Percentiles rank a stretch among this genome's conserved stretches.
phyloP scores from a whole-genome alignment of 1,139 yeast genomes.

The Hanseniaspora uvarum region DNA sequence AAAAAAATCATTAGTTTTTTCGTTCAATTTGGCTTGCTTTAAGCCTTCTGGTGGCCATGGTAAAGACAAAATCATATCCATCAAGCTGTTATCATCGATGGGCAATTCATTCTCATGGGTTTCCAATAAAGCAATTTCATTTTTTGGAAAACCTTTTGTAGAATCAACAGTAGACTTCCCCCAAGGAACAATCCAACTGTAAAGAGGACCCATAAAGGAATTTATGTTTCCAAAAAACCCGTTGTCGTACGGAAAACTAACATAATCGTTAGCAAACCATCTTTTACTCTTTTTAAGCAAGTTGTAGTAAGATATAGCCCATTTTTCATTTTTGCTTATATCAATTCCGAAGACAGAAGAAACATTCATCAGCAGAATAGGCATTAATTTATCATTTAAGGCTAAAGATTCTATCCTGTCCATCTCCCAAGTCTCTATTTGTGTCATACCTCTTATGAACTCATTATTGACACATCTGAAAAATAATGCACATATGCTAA shows the following conservation, averaged over 20 bases:
- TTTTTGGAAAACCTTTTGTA: constrained; percentile 45
- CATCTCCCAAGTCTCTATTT: constrained; percentile 85
- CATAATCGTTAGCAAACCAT: constrained; percentile 34
- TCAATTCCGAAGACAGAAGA: not conserved
- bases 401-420: constrained; percentile 56
- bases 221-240: constrained; percentile 48
- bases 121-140: constrained; percentile 34
- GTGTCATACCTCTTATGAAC: constrained; percentile 64
- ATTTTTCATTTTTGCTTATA: constrained; percentile 19
- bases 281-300: constrained; percentile 18
- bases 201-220: constrained; percentile 46
- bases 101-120: not conserved
- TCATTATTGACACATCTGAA: constrained; percentile 52
- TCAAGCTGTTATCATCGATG: constrained; percentile 32
- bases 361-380: constrained; percentile 23
- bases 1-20: constrained; percentile 13
- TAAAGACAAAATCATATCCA: constrained; percentile 47
- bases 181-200: constrained; percentile 64
- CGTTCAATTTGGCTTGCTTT: constrained; percentile 19
- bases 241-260: constrained; percentile 70
- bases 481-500: constrained; percentile 49
- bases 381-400: constrained; percentile 23
- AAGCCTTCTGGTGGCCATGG: constrained; percentile 92
- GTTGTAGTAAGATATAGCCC: constrained; percentile 1
- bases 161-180: constrained; percentile 42